These are phyloP conservation scores for Suillus subalutaceus DNA, from an alignment of 768 basidiomycete genomes.

Conservation along the genomic window DNA sequence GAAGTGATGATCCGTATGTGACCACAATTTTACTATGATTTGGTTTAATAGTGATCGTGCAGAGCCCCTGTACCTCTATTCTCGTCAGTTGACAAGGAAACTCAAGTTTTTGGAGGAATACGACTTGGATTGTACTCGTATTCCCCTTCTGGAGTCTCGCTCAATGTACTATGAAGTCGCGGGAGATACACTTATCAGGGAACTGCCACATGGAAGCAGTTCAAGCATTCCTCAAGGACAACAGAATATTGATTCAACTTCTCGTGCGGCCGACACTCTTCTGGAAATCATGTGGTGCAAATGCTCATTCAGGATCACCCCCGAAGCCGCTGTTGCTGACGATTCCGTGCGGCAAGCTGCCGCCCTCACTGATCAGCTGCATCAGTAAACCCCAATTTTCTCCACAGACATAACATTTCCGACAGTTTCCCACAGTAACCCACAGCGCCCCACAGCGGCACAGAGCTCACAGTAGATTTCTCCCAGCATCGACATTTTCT, in stretches of 20 bases:
- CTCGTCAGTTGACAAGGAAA: conserved; percentile 46
- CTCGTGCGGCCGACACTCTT: conserved; percentile 41
- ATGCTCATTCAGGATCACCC: conserved; percentile 42
- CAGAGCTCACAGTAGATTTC: too few species aligned
- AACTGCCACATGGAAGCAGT: conserved; percentile 52
- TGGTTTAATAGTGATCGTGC: conserved; percentile 3
- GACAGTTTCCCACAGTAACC: too few species aligned
- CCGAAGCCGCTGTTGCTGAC: conserved; percentile 9
- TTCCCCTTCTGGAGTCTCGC: conserved; percentile 44
- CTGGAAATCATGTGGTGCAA: conserved; percentile 49
- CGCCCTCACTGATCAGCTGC: conserved; percentile 23
- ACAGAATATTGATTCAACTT: conserved; percentile 25
- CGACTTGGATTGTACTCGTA: conserved; percentile 52
- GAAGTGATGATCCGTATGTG: conserved; percentile 31
- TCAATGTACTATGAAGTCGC: conserved; percentile 53
- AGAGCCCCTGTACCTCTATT: conserved; percentile 57
- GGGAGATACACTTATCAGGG: conserved; percentile 48
- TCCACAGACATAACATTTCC: too few species aligned
- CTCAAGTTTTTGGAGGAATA: conserved; percentile 59
- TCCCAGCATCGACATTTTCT: too few species aligned
- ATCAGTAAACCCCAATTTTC: too few species aligned
- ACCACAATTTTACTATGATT: neutral
- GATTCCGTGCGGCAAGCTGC: conserved; percentile 24
- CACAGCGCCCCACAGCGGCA: too few species aligned
- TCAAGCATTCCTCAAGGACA: conserved; percentile 43